Conservation (phyloP, 2,329 filamentous ascomycete genomes). For the Aspergillus ochraceus region DNA sequence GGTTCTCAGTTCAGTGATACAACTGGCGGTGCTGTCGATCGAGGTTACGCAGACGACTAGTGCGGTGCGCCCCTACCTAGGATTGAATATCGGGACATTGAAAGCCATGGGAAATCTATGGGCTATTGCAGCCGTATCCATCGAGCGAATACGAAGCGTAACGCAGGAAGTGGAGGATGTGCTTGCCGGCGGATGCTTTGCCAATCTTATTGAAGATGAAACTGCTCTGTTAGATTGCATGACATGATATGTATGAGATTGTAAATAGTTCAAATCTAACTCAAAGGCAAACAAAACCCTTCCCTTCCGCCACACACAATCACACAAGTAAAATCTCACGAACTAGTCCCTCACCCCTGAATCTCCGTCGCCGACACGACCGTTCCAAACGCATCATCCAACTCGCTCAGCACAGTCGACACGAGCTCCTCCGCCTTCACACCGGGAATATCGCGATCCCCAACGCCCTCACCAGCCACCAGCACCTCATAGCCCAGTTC, state of each 20-base stretch:
- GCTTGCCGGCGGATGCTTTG: background rate
- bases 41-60: no score
- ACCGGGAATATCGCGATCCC: constrained; percentile 67
- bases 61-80: no score
- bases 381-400: constrained; percentile 65
- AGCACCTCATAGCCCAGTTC: constrained; percentile 66
- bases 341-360: background rate
- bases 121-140: background rate
- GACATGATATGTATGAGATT: background rate
- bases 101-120: background rate
- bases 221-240: background rate
- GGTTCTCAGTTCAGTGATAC: no score
- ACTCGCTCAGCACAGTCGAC: constrained; percentile 55
- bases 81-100: no score
- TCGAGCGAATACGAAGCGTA: background rate
- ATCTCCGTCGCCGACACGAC: constrained; percentile 55
- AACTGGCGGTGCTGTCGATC: no score
- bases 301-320: no score
- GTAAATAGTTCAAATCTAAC: background rate
- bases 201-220: background rate
- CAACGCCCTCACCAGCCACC: constrained; percentile 62
- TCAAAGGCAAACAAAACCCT: no score
- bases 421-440: constrained; percentile 52
- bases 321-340: background rate
- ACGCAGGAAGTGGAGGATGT: background rate